phyloP scores from a whole-genome alignment of 257 asterid species.

The Misopates orontium region DNA sequence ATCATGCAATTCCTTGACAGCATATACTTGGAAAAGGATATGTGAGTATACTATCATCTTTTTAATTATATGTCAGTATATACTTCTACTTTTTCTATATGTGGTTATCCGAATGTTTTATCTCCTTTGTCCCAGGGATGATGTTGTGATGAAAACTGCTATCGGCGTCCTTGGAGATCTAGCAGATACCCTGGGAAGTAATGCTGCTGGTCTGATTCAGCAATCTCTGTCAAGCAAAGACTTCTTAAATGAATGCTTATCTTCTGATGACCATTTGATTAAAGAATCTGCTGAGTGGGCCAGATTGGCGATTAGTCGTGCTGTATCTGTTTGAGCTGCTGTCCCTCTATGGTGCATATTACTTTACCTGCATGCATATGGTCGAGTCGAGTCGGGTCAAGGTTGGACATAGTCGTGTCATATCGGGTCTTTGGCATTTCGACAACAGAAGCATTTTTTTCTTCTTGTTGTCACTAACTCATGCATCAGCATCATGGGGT shows the following conservation, averaged over 20 bases:
- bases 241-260: conserved; percentile 78
- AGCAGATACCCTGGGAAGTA: conserved; percentile 90
- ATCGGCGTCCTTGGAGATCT: conserved; percentile 90
- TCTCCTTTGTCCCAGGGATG: conserved; percentile 65
- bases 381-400: conserved; percentile 74
- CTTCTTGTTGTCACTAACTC: conserved; percentile 70
- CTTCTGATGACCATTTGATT: conserved; percentile 85
- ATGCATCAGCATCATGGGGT: conserved; percentile 65
- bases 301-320: conserved; percentile 83
- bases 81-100: conserved; percentile 8
- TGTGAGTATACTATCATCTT: conserved; percentile 46
- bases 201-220: conserved; percentile 80
- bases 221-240: conserved; percentile 81
- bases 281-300: conserved; percentile 99
- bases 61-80: neutral
- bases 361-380: conserved; percentile 79
- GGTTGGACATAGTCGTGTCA: conserved; percentile 44
- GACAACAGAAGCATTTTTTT: conserved; percentile 46
- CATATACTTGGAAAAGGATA: conserved; percentile 76
- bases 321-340: conserved; percentile 71
- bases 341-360: conserved; percentile 42
- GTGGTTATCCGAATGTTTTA: neutral
- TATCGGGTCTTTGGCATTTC: conserved; percentile 61
- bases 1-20: conserved; percentile 79
- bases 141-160: conserved; percentile 89